A percentile compares a stretch with the other conserved stretches of the same genome.
These are phyloP conservation scores for Tolypocladium ophioglossoides DNA, from an alignment of 2,329 filamentous ascomycete genomes.

Conservation along the genomic window DNA sequence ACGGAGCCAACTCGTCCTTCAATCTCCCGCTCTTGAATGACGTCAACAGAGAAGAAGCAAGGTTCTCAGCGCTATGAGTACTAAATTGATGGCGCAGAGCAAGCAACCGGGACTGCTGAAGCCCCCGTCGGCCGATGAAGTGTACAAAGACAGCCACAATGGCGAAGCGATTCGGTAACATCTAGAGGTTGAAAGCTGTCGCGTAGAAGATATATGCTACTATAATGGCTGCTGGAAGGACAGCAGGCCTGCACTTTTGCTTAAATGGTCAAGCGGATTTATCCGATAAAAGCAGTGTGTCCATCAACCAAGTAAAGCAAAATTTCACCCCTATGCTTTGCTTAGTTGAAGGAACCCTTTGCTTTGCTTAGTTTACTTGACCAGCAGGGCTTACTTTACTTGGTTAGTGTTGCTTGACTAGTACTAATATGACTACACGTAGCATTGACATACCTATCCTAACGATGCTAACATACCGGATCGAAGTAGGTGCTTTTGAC, in stretches of 20 bases:
- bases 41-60: too few relatives aligned
- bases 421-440: background rate
- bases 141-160: background rate
- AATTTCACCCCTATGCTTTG: background rate
- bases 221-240: too few relatives aligned
- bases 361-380: background rate
- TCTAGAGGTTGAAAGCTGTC: slow-evolving; percentile 1
- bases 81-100: too few relatives aligned
- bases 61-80: too few relatives aligned
- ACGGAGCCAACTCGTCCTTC: too few relatives aligned
- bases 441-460: background rate
- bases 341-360: background rate
- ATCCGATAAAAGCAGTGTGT: background rate
- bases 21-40: too few relatives aligned
- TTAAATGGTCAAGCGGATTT: too few relatives aligned
- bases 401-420: background rate
- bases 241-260: too few relatives aligned
- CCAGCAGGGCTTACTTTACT: background rate
- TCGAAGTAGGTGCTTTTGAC: background rate
- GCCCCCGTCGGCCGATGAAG: background rate
- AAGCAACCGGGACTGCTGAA: too few relatives aligned
- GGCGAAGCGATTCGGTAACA: background rate
- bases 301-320: slow-evolving; percentile 1
- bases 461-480: background rate
- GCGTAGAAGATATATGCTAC: too few relatives aligned